Evolutionary conservation across 1,284 basidiomycete genomes (phyloP).

Genomic region (Coniferiporia sulphurascens): DNA sequence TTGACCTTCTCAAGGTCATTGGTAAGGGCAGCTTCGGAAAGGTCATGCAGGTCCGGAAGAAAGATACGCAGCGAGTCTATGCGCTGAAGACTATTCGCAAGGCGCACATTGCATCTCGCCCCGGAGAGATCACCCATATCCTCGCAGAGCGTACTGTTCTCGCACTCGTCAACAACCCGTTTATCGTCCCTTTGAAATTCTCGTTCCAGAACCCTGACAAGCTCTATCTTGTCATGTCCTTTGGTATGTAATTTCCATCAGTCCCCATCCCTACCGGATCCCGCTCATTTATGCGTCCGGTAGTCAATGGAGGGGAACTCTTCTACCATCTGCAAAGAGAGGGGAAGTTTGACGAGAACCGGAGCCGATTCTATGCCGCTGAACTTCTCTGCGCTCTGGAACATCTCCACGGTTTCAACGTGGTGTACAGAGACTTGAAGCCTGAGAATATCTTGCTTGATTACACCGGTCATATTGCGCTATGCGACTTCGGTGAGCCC

Average conservation of each 20-base stretch:
- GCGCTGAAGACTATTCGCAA: conserved; percentile 98
- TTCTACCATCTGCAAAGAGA: conserved; percentile 98
- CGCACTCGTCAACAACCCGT: conserved; percentile 96
- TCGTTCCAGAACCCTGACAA: conserved; percentile 98
- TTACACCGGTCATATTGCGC: conserved; percentile 95
- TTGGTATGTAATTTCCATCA: conserved; percentile 46
- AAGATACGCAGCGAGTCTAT: conserved; percentile 97
- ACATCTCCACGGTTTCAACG: conserved; percentile 96
- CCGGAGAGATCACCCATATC: conserved; percentile 97
- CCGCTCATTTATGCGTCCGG: conserved; percentile 1
- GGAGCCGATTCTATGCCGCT: conserved; percentile 95
- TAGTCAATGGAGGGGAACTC: conserved; percentile 95
- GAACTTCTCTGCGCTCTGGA: conserved; percentile 94
- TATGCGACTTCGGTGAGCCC: conserved; percentile 86
- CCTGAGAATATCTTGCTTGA: conserved; percentile 97
- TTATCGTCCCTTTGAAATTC: conserved; percentile 99
- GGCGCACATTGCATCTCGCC: conserved; percentile 94
- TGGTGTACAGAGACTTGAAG: conserved; percentile 96
- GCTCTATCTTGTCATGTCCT: conserved; percentile 95
- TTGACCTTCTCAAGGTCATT: conserved; percentile 97
- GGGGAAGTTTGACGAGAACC: conserved; percentile 91
- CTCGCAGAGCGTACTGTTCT: conserved; percentile 96
- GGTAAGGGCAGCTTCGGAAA: conserved; percentile 98
- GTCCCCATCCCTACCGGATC: background rate
- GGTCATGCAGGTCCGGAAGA: conserved; percentile 98